These are phyloP conservation scores for Clonostachys sp. DNA, from an alignment of 2,329 filamentous ascomycete genomes.

Conservation along the genomic window DNA sequence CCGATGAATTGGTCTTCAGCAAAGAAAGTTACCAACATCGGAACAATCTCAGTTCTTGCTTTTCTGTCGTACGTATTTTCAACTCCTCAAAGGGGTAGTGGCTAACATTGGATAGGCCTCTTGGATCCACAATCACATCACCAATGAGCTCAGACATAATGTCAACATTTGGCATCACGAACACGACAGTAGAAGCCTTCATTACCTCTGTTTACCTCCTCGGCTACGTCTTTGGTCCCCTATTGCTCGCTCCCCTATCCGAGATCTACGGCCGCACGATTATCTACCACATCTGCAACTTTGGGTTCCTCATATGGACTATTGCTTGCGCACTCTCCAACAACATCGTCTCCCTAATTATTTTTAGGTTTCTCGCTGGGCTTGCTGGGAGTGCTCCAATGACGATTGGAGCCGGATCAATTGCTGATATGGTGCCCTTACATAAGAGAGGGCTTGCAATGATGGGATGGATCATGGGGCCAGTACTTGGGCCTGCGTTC, in stretches of 20 bases:
- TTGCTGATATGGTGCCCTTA: slow-evolving; percentile 44
- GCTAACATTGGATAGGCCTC: slow-evolving; percentile 24
- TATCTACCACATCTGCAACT: slow-evolving; percentile 37
- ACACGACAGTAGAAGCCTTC: slow-evolving; percentile 36
- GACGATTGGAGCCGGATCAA: slow-evolving; percentile 42
- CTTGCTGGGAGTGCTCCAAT: slow-evolving; percentile 26
- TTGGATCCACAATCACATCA: slow-evolving; percentile 53
- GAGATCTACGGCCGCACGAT: slow-evolving; percentile 44
- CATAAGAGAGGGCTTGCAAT: slow-evolving; percentile 43
- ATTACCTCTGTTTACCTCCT: slow-evolving; percentile 34
- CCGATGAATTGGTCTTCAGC: slow-evolving; percentile 54
- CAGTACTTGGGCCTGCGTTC: slow-evolving; percentile 41
- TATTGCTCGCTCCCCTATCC: slow-evolving; percentile 45
- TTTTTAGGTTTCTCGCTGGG: slow-evolving; percentile 41
- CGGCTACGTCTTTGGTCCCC: slow-evolving; percentile 46
- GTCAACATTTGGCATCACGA: slow-evolving; percentile 40
- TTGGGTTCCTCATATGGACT: slow-evolving; percentile 45
- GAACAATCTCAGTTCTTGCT: slow-evolving; percentile 31
- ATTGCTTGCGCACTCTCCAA: slow-evolving; percentile 43
- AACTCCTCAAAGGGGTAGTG: not conserved
- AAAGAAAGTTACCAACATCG: slow-evolving; percentile 24
- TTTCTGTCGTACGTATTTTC: slow-evolving; percentile 25
- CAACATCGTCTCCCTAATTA: slow-evolving; percentile 38
- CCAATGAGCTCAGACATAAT: slow-evolving; percentile 48
- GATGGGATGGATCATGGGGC: slow-evolving; percentile 41